These are phyloP conservation scores for Henningerozyma blattae DNA, from an alignment of 805 yeast genomes.

Conservation along the genomic window DNA sequence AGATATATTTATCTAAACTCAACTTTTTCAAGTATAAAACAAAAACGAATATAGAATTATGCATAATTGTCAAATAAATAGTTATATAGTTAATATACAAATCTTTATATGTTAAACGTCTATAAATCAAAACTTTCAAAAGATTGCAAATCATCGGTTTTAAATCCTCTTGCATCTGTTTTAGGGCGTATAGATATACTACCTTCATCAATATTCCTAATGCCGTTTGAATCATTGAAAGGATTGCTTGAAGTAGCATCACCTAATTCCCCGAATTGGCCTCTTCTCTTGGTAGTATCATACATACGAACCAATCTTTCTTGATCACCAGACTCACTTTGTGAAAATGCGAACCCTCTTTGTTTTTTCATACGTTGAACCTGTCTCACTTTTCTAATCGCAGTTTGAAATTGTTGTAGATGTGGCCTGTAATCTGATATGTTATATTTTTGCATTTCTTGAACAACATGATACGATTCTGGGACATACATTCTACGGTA, in stretches of 20 bases:
- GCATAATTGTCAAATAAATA: too few relatives aligned
- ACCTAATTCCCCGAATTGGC: constrained; percentile 53
- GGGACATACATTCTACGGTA: constrained; percentile 87
- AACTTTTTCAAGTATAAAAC: too few relatives aligned
- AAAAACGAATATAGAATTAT: too few relatives aligned
- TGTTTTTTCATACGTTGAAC: constrained; percentile 97
- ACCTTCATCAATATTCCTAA: too few relatives aligned
- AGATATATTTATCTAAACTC: too few relatives aligned
- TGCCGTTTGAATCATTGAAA: constrained; percentile 16
- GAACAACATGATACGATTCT: constrained; percentile 87
- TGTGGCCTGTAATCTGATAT: constrained; percentile 93
- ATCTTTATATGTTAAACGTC: neutral
- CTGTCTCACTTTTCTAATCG: constrained; percentile 93
- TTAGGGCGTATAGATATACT: too few relatives aligned
- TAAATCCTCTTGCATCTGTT: too few relatives aligned
- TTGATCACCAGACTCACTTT: constrained; percentile 82
- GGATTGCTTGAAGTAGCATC: constrained; percentile 27
- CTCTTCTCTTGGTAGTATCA: constrained; percentile 82
- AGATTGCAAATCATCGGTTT: neutral
- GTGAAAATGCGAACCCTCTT: constrained; percentile 97
- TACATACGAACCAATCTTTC: constrained; percentile 85
- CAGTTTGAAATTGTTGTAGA: constrained; percentile 92
- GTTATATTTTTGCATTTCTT: constrained; percentile 91
- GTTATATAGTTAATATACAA: too few relatives aligned
- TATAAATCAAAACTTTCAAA: constrained; percentile 1